Evolutionary conservation across 306 rosid species (phyloP).

Genomic region (Carpinus fangiana): DNA sequence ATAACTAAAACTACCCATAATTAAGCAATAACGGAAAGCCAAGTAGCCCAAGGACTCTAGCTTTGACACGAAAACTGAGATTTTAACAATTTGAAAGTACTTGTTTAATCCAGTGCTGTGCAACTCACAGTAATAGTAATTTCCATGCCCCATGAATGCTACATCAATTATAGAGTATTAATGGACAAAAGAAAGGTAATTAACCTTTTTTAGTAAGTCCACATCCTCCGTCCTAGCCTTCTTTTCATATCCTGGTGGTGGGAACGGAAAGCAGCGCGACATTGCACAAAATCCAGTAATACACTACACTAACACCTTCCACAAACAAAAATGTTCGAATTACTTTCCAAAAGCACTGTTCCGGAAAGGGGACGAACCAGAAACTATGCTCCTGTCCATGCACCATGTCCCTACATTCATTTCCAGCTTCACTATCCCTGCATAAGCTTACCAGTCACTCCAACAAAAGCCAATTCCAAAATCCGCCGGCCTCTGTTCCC

Average conservation of each 20-base stretch:
- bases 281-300: slow-evolving; percentile 71
- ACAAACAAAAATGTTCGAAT: slow-evolving; percentile 42
- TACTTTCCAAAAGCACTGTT: slow-evolving; percentile 56
- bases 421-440: slow-evolving; percentile 70
- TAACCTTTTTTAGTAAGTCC: slow-evolving; percentile 73
- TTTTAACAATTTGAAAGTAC: slow-evolving; percentile 1
- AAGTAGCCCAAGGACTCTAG: neutral
- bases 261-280: slow-evolving; percentile 99
- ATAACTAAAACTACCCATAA: neutral
- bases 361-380: slow-evolving; percentile 73
- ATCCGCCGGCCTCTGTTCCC: slow-evolving; percentile 36
- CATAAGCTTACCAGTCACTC: slow-evolving; percentile 52
- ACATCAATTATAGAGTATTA: slow-evolving; percentile 26
- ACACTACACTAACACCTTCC: slow-evolving; percentile 47
- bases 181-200: slow-evolving; percentile 31
- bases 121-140: slow-evolving; percentile 15
- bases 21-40: neutral
- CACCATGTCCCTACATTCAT: slow-evolving; percentile 93
- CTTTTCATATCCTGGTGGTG: slow-evolving; percentile 93
- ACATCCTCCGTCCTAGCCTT: slow-evolving; percentile 61
- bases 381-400: slow-evolving; percentile 82
- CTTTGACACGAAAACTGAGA: slow-evolving; percentile 1
- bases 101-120: slow-evolving; percentile 3
- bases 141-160: slow-evolving; percentile 2
- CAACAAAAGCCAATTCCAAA: slow-evolving; percentile 37